Evolutionary conservation across 176 grass and related monocot species (phyloP).

Genomic region (Carex pumila): DNA sequence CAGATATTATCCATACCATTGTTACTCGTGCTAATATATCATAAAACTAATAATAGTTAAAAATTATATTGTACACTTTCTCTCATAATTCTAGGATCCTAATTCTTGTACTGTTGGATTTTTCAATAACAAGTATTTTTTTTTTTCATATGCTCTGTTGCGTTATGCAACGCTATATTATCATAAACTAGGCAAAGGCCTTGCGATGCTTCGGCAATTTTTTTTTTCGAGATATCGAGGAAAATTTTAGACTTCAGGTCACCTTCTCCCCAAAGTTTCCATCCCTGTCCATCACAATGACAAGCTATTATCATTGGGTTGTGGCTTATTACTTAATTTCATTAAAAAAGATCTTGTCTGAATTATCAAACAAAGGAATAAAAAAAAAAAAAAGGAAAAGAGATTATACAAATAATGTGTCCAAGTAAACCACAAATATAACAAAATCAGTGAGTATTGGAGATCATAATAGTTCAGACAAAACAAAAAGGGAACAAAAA

Average conservation of each 20-base stretch:
- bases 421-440: neutral
- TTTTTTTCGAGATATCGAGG: no score
- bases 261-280: constrained; percentile 94
- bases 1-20: no score
- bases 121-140: no score
- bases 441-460: constrained; percentile 8
- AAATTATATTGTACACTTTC: no score
- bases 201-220: no score
- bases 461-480: constrained; percentile 1
- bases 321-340: constrained; percentile 80
- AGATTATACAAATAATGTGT: neutral
- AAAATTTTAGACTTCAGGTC: constrained; percentile 37
- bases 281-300: constrained; percentile 95
- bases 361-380: constrained; percentile 20
- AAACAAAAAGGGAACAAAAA: neutral
- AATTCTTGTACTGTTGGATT: no score
- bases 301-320: constrained; percentile 97
- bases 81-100: no score
- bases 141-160: no score
- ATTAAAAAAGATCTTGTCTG: neutral
- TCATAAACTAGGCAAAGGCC: no score
- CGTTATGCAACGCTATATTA: no score
- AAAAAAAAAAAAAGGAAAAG: constrained; percentile 16
- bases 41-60: no score
- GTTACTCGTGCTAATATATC: no score